phyloP scores from a whole-genome alignment of 768 basidiomycete genomes.

The Xanthoconium purpureum region DNA sequence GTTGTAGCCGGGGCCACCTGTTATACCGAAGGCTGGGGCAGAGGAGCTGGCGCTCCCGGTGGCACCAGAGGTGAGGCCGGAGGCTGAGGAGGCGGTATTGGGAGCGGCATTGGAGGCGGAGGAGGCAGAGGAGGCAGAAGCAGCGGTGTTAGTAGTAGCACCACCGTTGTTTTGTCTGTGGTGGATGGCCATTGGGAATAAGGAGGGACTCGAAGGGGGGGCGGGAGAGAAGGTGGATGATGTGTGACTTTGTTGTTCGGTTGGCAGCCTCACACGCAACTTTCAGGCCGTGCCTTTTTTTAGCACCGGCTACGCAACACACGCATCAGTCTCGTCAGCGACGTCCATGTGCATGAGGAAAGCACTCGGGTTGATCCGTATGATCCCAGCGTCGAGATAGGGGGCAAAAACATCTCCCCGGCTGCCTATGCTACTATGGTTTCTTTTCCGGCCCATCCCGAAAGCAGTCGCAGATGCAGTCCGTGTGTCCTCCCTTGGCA shows the following conservation, averaged over 20 bases:
- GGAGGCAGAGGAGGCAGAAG: slow-evolving; percentile 4
- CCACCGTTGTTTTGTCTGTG: slow-evolving; percentile 23
- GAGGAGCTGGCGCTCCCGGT: not conserved
- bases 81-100: not conserved
- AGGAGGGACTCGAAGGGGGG: not conserved
- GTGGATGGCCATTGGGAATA: slow-evolving; percentile 14
- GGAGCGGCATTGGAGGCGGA: not conserved
- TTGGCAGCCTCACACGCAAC: slow-evolving; percentile 16
- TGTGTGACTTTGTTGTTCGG: not conserved
- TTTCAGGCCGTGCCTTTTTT: slow-evolving; percentile 12
- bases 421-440: too few relatives aligned
- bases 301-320: slow-evolving; percentile 27
- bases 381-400: too few relatives aligned
- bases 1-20: slow-evolving; percentile 26
- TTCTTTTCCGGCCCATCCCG: too few relatives aligned
- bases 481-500: too few relatives aligned
- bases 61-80: not conserved
- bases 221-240: not conserved
- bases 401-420: too few relatives aligned
- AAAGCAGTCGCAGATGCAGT: too few relatives aligned
- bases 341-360: too few relatives aligned
- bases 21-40: slow-evolving; percentile 15
- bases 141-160: slow-evolving; percentile 1
- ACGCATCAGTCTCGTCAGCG: too few relatives aligned
- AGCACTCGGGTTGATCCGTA: too few relatives aligned